Evolutionary conservation across 176 grass and related monocot genomes (phyloP).

Genomic region (barley (Hordeum vulgare)): MorexV3_pseudomolecules_assembly NC_058519.1:399095525-399096024

Average conservation of each 20-base stretch:
- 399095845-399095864: constrained; percentile 10
- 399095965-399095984: not conserved
- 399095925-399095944: not conserved
- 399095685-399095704: not conserved
- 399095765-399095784: constrained; percentile 1
- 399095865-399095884: not conserved
- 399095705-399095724: constrained; percentile 10
- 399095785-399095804: constrained; percentile 21
- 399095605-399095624: not conserved
- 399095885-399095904: not conserved
- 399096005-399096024: not conserved
- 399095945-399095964: not conserved
- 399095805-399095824: constrained; percentile 13
- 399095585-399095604: not conserved
- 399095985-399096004: constrained; percentile 10
- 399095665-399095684: not conserved
- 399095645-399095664: not conserved
- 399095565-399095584: not conserved
- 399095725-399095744: not conserved
- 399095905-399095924: constrained; percentile 7
- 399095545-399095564: not conserved
- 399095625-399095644: not conserved
- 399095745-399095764: constrained; percentile 15
- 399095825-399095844: constrained; percentile 4
- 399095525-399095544: not conserved